Percentiles rank a stretch among this genome's conserved stretches.
Conservation (phyloP, 1,284 basidiomycete species). For the Ceratobasidium sp. region DNA sequence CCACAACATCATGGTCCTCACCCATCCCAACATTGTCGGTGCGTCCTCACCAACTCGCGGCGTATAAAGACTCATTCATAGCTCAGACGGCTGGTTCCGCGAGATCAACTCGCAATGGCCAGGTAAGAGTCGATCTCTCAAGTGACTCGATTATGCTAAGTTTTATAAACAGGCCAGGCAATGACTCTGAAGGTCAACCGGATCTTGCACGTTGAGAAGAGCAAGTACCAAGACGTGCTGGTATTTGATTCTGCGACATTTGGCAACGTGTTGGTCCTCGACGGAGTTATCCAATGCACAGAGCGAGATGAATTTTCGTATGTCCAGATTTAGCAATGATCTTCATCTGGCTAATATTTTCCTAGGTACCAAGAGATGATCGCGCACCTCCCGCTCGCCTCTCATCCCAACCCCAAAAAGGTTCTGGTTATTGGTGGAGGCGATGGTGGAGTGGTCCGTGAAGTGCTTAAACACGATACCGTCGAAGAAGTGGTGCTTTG, state of each 20-base stretch:
- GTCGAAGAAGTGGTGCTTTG: slow-evolving; percentile 95
- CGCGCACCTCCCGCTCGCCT: slow-evolving; percentile 91
- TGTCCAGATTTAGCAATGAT: slow-evolving; percentile 50
- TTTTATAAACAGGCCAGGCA: slow-evolving; percentile 66
- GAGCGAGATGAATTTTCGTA: slow-evolving; percentile 99
- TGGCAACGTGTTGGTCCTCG: slow-evolving; percentile 95
- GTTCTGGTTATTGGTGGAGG: slow-evolving; percentile 98
- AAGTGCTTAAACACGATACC: slow-evolving; percentile 92
- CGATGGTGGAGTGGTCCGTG: slow-evolving; percentile 95
- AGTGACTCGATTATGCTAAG: slow-evolving; percentile 40
- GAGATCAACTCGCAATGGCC: slow-evolving; percentile 98
- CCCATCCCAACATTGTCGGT: slow-evolving; percentile 41
- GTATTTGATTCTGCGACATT: slow-evolving; percentile 95
- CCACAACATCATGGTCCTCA: slow-evolving; percentile 39
- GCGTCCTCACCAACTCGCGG: background rate
- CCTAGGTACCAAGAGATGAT: slow-evolving; percentile 99
- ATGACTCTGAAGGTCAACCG: slow-evolving; percentile 96
- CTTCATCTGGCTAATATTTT: background rate
- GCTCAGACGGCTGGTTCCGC: slow-evolving; percentile 97
- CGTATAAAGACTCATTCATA: slow-evolving; percentile 61
- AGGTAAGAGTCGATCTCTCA: slow-evolving; percentile 53
- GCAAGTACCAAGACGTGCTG: slow-evolving; percentile 93
- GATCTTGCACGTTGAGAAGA: slow-evolving; percentile 94
- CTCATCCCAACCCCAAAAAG: slow-evolving; percentile 95
- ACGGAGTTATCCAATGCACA: slow-evolving; percentile 96